Evolutionary conservation across 345 rosid species (phyloP).

Genomic region (Bruguiera gymnorhiza): DNA sequence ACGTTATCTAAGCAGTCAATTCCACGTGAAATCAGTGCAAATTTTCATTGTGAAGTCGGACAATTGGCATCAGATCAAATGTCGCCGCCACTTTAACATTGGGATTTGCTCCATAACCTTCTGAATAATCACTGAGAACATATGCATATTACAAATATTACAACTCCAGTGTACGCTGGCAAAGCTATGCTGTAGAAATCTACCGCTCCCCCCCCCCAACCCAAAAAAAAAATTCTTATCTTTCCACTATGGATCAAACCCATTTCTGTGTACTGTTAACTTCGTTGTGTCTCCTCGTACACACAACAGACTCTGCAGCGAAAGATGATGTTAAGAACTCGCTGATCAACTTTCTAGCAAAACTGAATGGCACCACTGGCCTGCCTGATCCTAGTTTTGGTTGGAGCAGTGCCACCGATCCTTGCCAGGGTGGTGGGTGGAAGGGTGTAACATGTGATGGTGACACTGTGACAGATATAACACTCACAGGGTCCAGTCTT

Average conservation of each 20-base stretch:
- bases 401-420: constrained; percentile 43
- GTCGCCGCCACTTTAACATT: constrained; percentile 23
- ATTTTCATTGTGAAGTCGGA: constrained; percentile 36
- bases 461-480: constrained; percentile 24
- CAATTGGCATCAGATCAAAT: constrained; percentile 4
- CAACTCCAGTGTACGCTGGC: neutral
- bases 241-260: constrained; percentile 29
- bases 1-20: neutral
- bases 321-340: constrained; percentile 25
- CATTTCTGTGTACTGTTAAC: constrained; percentile 23
- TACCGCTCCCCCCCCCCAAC: neutral
- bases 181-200: constrained; percentile 10
- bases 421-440: constrained; percentile 39
- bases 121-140: constrained; percentile 15
- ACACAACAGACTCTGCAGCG: constrained; percentile 19
- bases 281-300: constrained; percentile 24
- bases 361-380: constrained; percentile 25
- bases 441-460: constrained; percentile 25
- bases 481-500: constrained; percentile 29
- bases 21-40: constrained; percentile 17
- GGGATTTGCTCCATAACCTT: constrained; percentile 26
- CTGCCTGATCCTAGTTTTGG: constrained; percentile 26
- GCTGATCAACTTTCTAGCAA: constrained; percentile 27
- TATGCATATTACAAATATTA: neutral
- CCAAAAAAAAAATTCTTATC: neutral